phyloP scores from a whole-genome alignment of 1,139 yeast species.

The Kodamaea arcana region DNA sequence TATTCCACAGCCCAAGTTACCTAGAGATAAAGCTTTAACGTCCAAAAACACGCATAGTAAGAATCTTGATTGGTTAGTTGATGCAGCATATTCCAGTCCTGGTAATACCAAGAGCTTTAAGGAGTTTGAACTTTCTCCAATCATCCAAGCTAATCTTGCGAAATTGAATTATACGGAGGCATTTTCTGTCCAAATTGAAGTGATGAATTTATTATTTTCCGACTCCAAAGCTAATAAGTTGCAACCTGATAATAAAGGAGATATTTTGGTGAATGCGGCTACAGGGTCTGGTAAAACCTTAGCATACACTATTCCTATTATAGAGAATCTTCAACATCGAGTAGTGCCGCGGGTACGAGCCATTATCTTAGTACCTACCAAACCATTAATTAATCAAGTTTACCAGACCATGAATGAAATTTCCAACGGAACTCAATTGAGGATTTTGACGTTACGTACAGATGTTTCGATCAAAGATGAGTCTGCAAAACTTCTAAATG shows the following conservation, averaged over 20 bases:
- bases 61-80: conserved; percentile 61
- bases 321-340: conserved; percentile 61
- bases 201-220: conserved; percentile 52
- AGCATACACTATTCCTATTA: conserved; percentile 81
- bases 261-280: conserved; percentile 83
- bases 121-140: conserved; percentile 38
- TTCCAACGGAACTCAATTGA: conserved; percentile 63
- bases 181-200: conserved; percentile 75
- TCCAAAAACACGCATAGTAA: conserved; percentile 37
- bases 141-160: conserved; percentile 44
- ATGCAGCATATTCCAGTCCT: conserved; percentile 56
- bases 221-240: conserved; percentile 44
- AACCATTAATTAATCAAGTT: conserved; percentile 82
- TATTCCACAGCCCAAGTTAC: conserved; percentile 75
- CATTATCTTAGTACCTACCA: conserved; percentile 82
- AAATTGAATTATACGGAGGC: conserved; percentile 49
- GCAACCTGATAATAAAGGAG: conserved; percentile 64
- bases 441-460: conserved; percentile 55
- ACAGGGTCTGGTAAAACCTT: conserved; percentile 97
- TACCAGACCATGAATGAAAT: conserved; percentile 56
- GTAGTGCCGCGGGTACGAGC: conserved; percentile 74
- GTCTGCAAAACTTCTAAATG: conserved; percentile 42
- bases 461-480: conserved; percentile 67
- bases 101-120: conserved; percentile 36
- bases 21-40: conserved; percentile 44